Evolutionary conservation across 106 monocot genomes (phyloP).

Genomic region (Hemerocallis citrina): DNA sequence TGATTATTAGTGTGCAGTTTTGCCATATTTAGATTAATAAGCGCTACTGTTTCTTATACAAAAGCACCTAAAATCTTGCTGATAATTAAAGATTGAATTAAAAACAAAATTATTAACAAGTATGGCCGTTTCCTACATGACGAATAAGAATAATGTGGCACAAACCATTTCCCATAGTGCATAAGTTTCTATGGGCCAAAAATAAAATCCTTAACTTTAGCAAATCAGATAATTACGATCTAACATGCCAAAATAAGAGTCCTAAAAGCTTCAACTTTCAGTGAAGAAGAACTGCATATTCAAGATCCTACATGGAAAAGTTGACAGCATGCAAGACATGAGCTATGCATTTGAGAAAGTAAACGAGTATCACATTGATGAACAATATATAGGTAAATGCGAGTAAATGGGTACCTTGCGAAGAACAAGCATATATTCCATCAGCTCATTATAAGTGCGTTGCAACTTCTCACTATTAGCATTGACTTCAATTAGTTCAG

Average conservation of each 20-base stretch:
- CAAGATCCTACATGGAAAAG: not conserved
- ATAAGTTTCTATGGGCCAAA: not conserved
- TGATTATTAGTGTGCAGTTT: too few relatives aligned
- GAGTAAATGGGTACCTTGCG: constrained; percentile 35
- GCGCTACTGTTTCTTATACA: not conserved
- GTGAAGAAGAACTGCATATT: not conserved
- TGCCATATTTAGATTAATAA: too few relatives aligned
- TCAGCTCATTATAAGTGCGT: constrained; percentile 75
- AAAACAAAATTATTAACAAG: not conserved
- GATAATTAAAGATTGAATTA: not conserved
- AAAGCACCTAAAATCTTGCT: not conserved
- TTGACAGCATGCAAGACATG: not conserved
- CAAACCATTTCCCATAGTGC: too few relatives aligned
- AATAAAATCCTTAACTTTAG: not conserved
- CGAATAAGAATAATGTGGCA: not conserved
- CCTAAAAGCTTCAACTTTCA: too few relatives aligned
- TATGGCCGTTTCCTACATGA: not conserved
- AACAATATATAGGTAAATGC: not conserved
- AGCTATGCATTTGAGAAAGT: not conserved
- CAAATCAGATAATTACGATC: not conserved
- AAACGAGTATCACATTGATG: not conserved
- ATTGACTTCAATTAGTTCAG: constrained; percentile 83
- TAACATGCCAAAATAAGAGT: not conserved
- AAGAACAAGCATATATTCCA: constrained; percentile 85
- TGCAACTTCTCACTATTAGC: constrained; percentile 76